These are phyloP conservation scores for Penicillium hesseltinei DNA, from an alignment of 2,329 filamentous ascomycete species.

Conservation along the genomic window DNA sequence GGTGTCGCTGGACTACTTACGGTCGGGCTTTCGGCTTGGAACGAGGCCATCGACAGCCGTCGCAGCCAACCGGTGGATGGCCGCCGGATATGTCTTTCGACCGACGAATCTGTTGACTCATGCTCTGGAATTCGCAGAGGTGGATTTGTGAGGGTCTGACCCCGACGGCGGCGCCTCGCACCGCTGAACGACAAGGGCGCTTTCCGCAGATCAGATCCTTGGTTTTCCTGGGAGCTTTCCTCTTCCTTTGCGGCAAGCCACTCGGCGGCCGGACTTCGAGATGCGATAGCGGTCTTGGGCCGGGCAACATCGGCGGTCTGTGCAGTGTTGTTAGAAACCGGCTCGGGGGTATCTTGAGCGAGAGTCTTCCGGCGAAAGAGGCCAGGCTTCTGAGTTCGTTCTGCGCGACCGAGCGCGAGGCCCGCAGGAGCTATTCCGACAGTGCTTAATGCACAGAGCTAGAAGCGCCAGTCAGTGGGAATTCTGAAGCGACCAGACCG, in stretches of 20 bases:
- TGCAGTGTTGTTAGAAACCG: constrained; percentile 12
- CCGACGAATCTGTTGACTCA: constrained; percentile 14
- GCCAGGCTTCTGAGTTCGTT: constrained; percentile 37
- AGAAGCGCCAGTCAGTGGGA: constrained; percentile 12
- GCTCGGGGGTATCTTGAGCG: constrained; percentile 21
- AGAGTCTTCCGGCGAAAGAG: constrained; percentile 29
- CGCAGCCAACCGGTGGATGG: constrained; percentile 56
- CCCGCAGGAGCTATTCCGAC: constrained; percentile 61
- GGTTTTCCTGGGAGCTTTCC: constrained; percentile 12
- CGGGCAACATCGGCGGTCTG: constrained; percentile 16
- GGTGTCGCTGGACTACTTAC: constrained; percentile 53
- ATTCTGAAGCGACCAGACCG: not conserved
- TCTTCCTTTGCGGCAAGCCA: constrained; percentile 16
- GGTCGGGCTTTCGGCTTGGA: constrained; percentile 47
- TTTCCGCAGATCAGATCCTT: constrained; percentile 21
- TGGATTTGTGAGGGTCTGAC: constrained; percentile 38
- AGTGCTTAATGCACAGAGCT: constrained; percentile 65
- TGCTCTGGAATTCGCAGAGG: constrained; percentile 30
- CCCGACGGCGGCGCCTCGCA: constrained; percentile 35
- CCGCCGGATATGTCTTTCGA: constrained; percentile 31
- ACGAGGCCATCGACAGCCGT: constrained; percentile 54
- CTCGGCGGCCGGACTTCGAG: constrained; percentile 15
- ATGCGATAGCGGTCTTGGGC: constrained; percentile 21
- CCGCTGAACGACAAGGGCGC: constrained; percentile 30
- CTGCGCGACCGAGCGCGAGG: constrained; percentile 55